Base-by-base conservation (phyloP, 2,329 filamentous ascomycete species). In the Penicillium sp. region DNA sequence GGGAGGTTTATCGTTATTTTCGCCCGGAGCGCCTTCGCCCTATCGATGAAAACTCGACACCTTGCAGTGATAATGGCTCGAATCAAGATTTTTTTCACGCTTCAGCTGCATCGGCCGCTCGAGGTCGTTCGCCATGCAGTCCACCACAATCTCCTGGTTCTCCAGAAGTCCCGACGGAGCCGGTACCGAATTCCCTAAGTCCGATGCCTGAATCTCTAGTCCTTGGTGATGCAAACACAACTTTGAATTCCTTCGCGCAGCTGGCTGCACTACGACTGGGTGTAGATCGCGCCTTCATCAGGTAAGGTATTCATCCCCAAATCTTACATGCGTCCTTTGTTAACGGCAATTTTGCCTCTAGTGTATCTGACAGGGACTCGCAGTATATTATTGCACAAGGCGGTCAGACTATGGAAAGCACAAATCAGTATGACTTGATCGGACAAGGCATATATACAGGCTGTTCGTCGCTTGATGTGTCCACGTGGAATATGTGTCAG, bases 351-450 rank as follows among this genome's bases (percentile, higher is more conserved):
- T 6, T 6, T 22, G 4, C 20, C 15, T 40, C 47, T 26, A 68
- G 75, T 58, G 68, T 82, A 15, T 77, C 82, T 54, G 79, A 81
- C 58, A 70, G 73, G 6, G 69, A 77, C 4, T 76, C 72, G 20
- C 78, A 81, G 57, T 81, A 80, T 53, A 77, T 81, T 33, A 67
- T 82, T 18, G 79, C 78, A 12, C 79, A 82, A 62, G 74, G 77
- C 14, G 78, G 77, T 4, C 73, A 73, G 56, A 74, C 71, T 2
- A 59, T 72, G 2, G 66, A 67, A 47, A 67, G 76, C 4, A 68
- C 69, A 20, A 59, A 73, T 29, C 60, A 66, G 6, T 69, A 67
- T 37, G 72, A 76, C 20, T 62, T 67, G 7, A 46, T 62, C 6
- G 62, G 63, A 23, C 64, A 71, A 54, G 50, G 50, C 1, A 5